Conservation (phyloP, 495 filamentous ascomycete species). For the Tuber indicum region DNA sequence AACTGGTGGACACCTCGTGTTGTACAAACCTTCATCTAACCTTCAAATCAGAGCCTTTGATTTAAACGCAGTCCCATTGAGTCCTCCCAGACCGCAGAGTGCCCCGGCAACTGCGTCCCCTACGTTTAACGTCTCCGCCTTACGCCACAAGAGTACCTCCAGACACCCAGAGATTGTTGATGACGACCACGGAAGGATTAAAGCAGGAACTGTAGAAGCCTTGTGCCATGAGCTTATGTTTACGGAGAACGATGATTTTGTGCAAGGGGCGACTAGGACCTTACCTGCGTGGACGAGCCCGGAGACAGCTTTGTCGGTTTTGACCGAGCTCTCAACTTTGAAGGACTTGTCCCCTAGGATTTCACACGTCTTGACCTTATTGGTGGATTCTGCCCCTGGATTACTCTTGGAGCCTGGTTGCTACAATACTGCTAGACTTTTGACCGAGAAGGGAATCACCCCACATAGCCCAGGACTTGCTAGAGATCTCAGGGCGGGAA, state of each 20-base stretch:
- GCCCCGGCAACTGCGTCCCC: slow-evolving; percentile 37
- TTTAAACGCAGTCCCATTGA: slow-evolving; percentile 27
- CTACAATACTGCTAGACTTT: slow-evolving; percentile 40
- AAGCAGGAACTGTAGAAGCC: slow-evolving; percentile 41
- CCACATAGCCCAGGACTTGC: slow-evolving; percentile 39
- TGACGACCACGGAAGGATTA: slow-evolving; percentile 31
- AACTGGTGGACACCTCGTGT: slow-evolving; percentile 33
- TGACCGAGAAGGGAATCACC: slow-evolving; percentile 42
- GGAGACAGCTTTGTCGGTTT: slow-evolving; percentile 37
- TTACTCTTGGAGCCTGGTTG: slow-evolving; percentile 41
- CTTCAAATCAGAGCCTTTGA: slow-evolving; percentile 40
- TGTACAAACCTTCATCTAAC: slow-evolving; percentile 39
- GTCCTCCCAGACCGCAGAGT: slow-evolving; percentile 40
- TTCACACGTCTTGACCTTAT: slow-evolving; percentile 34
- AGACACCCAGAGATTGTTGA: slow-evolving; percentile 40
- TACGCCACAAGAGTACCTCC: slow-evolving; percentile 40
- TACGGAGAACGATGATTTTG: slow-evolving; percentile 34
- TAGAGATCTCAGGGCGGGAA: slow-evolving; percentile 36
- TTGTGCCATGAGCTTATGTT: slow-evolving; percentile 43
- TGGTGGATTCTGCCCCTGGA: slow-evolving; percentile 35
- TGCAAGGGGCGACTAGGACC: slow-evolving; percentile 36
- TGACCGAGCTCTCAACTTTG: slow-evolving; percentile 39
- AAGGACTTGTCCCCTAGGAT: slow-evolving; percentile 39
- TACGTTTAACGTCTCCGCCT: slow-evolving; percentile 35
- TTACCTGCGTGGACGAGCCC: slow-evolving; percentile 41